Percentiles rank a stretch among this genome's conserved stretches.
phyloP scores from a whole-genome alignment of 2,329 filamentous ascomycete genomes.

The Tolypocladium capitatum region DNA sequence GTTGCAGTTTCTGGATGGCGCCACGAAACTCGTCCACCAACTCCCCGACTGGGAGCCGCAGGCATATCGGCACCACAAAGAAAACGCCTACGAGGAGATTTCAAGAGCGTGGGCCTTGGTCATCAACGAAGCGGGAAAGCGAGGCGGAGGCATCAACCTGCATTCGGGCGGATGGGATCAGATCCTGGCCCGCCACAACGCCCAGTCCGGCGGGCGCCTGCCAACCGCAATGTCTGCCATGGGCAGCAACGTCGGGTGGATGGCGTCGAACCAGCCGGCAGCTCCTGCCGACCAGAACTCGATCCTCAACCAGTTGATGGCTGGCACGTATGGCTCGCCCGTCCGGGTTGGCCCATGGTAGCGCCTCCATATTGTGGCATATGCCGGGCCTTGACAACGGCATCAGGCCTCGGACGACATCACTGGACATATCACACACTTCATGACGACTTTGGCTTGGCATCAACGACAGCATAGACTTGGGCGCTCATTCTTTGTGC shows the following conservation, averaged over 20 bases:
- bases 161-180: conserved; percentile 91
- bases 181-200: conserved; percentile 74
- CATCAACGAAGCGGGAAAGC: conserved; percentile 80
- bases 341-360: conserved; percentile 53
- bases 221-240: conserved; percentile 69
- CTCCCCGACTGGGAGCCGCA: conserved; percentile 85
- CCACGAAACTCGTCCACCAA: conserved; percentile 78
- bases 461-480: conserved; percentile 24
- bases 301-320: conserved; percentile 49
- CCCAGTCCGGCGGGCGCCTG: conserved; percentile 71
- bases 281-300: conserved; percentile 34
- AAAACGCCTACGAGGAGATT: conserved; percentile 93
- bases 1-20: conserved; percentile 76
- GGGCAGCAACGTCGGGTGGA: conserved; percentile 64
- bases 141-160: conserved; percentile 77
- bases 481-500: conserved; percentile 15
- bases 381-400: background rate
- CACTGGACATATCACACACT: conserved; percentile 17
- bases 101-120: conserved; percentile 86
- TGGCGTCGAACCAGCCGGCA: conserved; percentile 32
- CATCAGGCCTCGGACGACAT: conserved; percentile 8
- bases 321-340: conserved; percentile 44
- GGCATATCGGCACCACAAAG: conserved; percentile 82
- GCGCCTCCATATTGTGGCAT: background rate
- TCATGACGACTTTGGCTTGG: conserved; percentile 18